Percentiles rank a stretch among this genome's conserved stretches.
These are phyloP conservation scores for Hortiboletus rubellus DNA, from an alignment of 1,284 basidiomycete species.

Conservation along the genomic window DNA sequence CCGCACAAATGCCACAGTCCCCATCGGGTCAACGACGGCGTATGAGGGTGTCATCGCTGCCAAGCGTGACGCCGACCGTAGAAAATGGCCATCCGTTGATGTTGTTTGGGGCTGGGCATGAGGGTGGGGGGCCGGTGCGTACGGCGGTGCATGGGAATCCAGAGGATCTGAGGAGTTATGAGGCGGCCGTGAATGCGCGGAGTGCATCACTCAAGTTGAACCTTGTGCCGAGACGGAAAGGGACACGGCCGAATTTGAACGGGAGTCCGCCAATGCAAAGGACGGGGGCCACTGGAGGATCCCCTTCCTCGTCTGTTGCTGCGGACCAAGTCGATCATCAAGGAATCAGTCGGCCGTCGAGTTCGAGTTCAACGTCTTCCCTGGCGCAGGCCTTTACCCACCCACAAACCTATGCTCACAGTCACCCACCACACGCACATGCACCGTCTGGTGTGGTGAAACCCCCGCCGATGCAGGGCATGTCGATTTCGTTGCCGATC, in stretches of 20 bases:
- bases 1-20: slow-evolving; percentile 28
- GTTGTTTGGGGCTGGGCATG: slow-evolving; percentile 18
- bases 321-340: slow-evolving; percentile 8
- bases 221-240: slow-evolving; percentile 32
- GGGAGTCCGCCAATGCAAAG: slow-evolving; percentile 15
- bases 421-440: slow-evolving; percentile 3
- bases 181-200: slow-evolving; percentile 70
- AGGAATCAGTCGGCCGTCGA: slow-evolving; percentile 36
- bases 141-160: slow-evolving; percentile 44
- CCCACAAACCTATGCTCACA: slow-evolving; percentile 1
- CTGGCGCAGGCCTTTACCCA: slow-evolving; percentile 41
- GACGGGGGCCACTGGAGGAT: background rate
- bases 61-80: slow-evolving; percentile 61
- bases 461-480: slow-evolving; percentile 30
- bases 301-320: background rate
- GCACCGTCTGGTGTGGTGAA: slow-evolving; percentile 19
- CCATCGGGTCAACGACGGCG: slow-evolving; percentile 40
- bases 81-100: slow-evolving; percentile 25
- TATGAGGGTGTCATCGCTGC: slow-evolving; percentile 60
- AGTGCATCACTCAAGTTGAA: slow-evolving; percentile 53
- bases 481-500: slow-evolving; percentile 25
- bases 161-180: slow-evolving; percentile 70
- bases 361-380: slow-evolving; percentile 37
- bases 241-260: slow-evolving; percentile 14
- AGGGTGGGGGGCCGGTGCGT: slow-evolving; percentile 23